These are phyloP conservation scores for Leccinum subspadiceum DNA, from an alignment of 1,284 basidiomycete genomes.

Conservation along the genomic window DNA sequence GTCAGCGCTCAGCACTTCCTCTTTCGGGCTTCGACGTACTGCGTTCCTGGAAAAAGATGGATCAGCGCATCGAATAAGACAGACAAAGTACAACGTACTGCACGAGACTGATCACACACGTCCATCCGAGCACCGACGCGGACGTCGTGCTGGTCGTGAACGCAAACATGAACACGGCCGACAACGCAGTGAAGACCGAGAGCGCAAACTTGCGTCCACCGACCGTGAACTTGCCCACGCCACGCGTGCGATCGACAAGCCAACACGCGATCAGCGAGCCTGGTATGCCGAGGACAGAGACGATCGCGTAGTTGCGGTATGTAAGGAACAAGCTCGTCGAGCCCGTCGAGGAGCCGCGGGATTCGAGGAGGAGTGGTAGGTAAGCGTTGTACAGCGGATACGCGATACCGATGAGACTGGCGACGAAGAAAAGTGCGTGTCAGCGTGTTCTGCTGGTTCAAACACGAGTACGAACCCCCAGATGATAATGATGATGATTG, in stretches of 20 bases:
- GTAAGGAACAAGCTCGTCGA: slow-evolving; percentile 34
- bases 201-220: slow-evolving; percentile 54
- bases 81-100: slow-evolving; percentile 26
- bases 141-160: slow-evolving; percentile 56
- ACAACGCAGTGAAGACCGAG: slow-evolving; percentile 47
- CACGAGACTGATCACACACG: slow-evolving; percentile 51
- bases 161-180: slow-evolving; percentile 58
- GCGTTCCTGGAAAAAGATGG: slow-evolving; percentile 31
- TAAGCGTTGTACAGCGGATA: slow-evolving; percentile 59
- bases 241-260: slow-evolving; percentile 49
- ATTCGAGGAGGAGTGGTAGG: slow-evolving; percentile 50
- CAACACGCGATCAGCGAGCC: slow-evolving; percentile 56
- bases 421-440: neutral
- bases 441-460: neutral
- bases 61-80: slow-evolving; percentile 16
- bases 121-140: slow-evolving; percentile 49
- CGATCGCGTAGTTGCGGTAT: slow-evolving; percentile 51
- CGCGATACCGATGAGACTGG: slow-evolving; percentile 50
- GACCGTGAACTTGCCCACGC: slow-evolving; percentile 30
- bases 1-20: neutral
- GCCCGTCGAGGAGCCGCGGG: slow-evolving; percentile 36
- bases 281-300: slow-evolving; percentile 51
- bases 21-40: slow-evolving; percentile 12
- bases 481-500: slow-evolving; percentile 48
- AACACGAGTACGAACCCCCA: slow-evolving; percentile 42